A percentile compares a stretch with the other conserved stretches of the same genome.
Evolutionary conservation across 140 eudicot genomes (phyloP).

Genomic region (Stevia rebaudiana): DNA sequence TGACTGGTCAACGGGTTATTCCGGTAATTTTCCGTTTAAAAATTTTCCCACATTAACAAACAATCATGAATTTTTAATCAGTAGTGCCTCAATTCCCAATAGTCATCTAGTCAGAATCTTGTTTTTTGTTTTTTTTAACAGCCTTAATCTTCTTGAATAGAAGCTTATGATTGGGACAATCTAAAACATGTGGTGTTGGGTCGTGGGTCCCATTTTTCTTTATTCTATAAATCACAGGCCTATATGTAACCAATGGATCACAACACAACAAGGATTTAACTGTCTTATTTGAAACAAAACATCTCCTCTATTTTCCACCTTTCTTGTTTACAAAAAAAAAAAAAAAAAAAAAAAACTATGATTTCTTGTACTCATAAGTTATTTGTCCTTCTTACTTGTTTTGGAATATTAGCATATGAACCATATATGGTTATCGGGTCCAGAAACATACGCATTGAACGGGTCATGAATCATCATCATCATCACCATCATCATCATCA

Average conservation of each 20-base stretch:
- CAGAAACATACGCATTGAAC: slow-evolving; percentile 39
- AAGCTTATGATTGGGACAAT: slow-evolving; percentile 62
- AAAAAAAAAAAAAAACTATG: slow-evolving; percentile 40
- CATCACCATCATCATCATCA: no score
- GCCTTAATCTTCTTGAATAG: slow-evolving; percentile 50
- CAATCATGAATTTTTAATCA: no score
- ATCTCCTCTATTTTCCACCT: slow-evolving; percentile 13
- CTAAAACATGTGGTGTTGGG: slow-evolving; percentile 37
- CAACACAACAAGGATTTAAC: slow-evolving; percentile 35
- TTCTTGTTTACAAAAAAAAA: slow-evolving; percentile 27
- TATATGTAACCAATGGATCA: slow-evolving; percentile 38
- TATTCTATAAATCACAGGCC: slow-evolving; percentile 39
- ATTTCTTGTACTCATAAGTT: slow-evolving; percentile 26
- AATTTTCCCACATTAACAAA: no score
- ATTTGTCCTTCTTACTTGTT: slow-evolving; percentile 44
- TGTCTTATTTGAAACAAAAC: slow-evolving; percentile 29
- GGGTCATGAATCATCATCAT: slow-evolving; percentile 16
- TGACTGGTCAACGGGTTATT: no score
- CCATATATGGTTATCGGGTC: slow-evolving; percentile 45
- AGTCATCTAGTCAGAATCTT: slow-evolving; percentile 64
- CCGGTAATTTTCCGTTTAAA: no score
- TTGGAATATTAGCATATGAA: slow-evolving; percentile 44
- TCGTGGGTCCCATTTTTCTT: slow-evolving; percentile 53
- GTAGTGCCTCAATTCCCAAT: no score
- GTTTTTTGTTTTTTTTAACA: slow-evolving; percentile 57